Evolutionary conservation across 495 filamentous ascomycete genomes (phyloP), one percentile per base, ranked within the genome.

Genomic region (Margaritispora aquatica): DNA sequence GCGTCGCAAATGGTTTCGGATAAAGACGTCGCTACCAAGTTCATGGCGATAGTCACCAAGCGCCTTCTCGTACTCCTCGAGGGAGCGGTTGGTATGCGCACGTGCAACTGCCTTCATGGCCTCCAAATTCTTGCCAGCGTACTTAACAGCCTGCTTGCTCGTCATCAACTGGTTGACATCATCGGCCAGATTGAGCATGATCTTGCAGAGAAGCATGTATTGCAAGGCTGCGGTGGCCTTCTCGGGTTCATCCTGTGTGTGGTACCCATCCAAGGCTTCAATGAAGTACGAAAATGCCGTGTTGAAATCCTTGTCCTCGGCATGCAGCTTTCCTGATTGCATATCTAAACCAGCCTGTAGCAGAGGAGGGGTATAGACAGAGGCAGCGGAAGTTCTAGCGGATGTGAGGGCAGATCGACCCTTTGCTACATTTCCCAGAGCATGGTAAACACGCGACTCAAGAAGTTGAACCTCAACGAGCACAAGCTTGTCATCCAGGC

Each of bases 181-280:
- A 77, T 97, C 92, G 62, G 84, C 90, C 29, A 93, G 76, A 76
- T 99, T 99, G 62, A 97, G 80, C 94, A 99, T 97, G 77, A 99
- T 95, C 80, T 97, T 97, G 82, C 94, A 97, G 26, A 99, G 84
- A 31, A 99, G 80, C 95, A 99, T 97, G 81, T 99, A 99, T 75
- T 99, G 96, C 62, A 99, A 77, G 24, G 94, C 89, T 9, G 92
- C 86, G 9, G 91, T 93, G 4, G 94, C 94, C 72, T 90, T 87
- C 59, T 82, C 78, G 7, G 86, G 74, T 64, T 93, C 89, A 61
- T 99, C 94, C 69, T 96, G 90, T 7, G 88, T 85, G 73, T 90
- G 92, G 75, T 97, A 97, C 47, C 94, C 94, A 69, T 99, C 94
- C 54, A 99, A 79, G 15, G 94, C 94, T 75, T 99, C 94, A 72